Evolutionary conservation across 2,329 filamentous ascomycete genomes (phyloP).

Genomic region (Metarhizium anisopliae): DNA sequence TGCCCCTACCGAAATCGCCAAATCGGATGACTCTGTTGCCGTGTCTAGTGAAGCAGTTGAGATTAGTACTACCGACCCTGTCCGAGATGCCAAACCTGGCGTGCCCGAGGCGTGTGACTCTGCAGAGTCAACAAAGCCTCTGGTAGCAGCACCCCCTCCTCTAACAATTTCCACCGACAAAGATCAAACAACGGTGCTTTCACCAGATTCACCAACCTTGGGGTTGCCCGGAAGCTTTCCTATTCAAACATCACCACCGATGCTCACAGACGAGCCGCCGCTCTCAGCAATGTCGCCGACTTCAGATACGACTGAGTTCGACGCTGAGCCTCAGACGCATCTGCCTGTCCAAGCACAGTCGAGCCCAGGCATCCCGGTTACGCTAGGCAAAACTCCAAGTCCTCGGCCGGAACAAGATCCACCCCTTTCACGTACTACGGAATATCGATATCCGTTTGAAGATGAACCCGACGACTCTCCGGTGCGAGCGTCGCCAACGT

Average conservation of each 20-base stretch:
- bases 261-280: slow-evolving; percentile 39
- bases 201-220: slow-evolving; percentile 53
- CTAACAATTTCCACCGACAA: not conserved
- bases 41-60: not conserved
- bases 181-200: slow-evolving; percentile 1
- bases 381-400: slow-evolving; percentile 19
- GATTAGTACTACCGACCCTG: not conserved
- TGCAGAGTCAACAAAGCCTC: not conserved
- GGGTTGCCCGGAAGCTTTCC: slow-evolving; percentile 58
- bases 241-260: slow-evolving; percentile 22
- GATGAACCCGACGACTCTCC: slow-evolving; percentile 25
- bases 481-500: not conserved
- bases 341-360: slow-evolving; percentile 29
- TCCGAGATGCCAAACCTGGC: not conserved
- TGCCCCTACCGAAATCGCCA: not conserved
- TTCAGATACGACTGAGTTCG: slow-evolving; percentile 62
- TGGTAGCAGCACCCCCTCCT: slow-evolving; percentile 2
- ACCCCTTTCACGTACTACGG: slow-evolving; percentile 21
- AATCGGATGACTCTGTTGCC: not conserved
- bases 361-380: slow-evolving; percentile 15
- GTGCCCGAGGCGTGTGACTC: not conserved
- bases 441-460: slow-evolving; percentile 43
- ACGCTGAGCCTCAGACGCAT: slow-evolving; percentile 60
- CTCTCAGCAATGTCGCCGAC: slow-evolving; percentile 49
- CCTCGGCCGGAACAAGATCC: slow-evolving; percentile 15